Conservation (phyloP, 163 green algal species). For the Volvox carteri region DNA sequence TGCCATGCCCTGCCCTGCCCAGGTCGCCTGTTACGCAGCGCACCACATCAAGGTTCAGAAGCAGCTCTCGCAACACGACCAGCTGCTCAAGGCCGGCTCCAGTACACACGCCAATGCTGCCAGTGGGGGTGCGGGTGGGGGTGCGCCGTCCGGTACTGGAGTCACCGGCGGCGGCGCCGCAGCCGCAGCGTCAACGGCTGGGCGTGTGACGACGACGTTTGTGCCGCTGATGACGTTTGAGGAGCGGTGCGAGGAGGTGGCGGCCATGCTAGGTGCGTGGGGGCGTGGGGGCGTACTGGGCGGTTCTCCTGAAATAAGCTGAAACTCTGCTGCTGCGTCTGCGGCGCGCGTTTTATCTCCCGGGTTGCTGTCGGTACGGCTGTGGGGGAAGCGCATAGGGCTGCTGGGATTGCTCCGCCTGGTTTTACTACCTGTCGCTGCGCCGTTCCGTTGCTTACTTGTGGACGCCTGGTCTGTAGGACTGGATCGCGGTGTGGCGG, state of each 20-base stretch:
- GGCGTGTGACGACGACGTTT: conserved; percentile 71
- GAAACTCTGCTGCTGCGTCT: neutral
- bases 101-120: too few relatives aligned
- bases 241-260: conserved; percentile 77
- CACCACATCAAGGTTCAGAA: conserved; percentile 86
- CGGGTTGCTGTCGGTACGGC: neutral
- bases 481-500: conserved; percentile 7
- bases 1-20: too few relatives aligned
- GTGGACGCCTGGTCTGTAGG: too few relatives aligned
- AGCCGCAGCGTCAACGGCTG: conserved; percentile 29
- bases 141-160: too few relatives aligned
- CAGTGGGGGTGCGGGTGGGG: too few relatives aligned
- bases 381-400: too few relatives aligned
- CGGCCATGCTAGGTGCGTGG: conserved; percentile 80
- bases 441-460: too few relatives aligned
- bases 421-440: too few relatives aligned
- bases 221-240: conserved; percentile 51
- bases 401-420: too few relatives aligned
- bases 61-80: neutral
- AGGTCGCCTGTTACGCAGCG: conserved; percentile 86
- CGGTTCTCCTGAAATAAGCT: neutral
- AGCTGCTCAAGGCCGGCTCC: neutral
- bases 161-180: neutral
- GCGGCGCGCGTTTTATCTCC: neutral
- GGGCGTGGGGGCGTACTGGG: neutral